These are phyloP conservation scores for Nannochloris sp. DNA, from an alignment of 139 green algal species.

Conservation along the genomic window DNA sequence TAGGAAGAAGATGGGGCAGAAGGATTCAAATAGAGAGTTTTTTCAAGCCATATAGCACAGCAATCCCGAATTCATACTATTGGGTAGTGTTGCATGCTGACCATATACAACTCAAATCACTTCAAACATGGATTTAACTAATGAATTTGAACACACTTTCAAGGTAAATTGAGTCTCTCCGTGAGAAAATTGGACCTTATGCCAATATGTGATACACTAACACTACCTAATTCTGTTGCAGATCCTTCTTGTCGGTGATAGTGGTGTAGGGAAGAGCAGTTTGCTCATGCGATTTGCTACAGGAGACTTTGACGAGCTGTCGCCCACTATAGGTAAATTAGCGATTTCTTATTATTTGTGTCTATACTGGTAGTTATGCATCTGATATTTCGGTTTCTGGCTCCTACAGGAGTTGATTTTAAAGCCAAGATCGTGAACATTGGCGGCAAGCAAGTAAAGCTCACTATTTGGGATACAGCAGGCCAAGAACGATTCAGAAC, in stretches of 20 bases:
- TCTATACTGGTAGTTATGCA: too few relatives aligned
- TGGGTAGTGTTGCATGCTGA: too few relatives aligned
- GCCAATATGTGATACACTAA: background rate
- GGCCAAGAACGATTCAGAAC: slow-evolving; percentile 91
- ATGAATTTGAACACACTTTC: slow-evolving; percentile 53
- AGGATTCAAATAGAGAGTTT: too few relatives aligned
- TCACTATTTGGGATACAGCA: slow-evolving; percentile 92
- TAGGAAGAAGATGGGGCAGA: too few relatives aligned
- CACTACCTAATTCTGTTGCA: slow-evolving; percentile 23
- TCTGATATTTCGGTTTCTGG: too few relatives aligned
- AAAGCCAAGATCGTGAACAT: slow-evolving; percentile 84
- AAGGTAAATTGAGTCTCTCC: slow-evolving; percentile 41
- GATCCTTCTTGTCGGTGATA: slow-evolving; percentile 87
- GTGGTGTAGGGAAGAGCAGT: slow-evolving; percentile 82
- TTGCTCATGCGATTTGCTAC: slow-evolving; percentile 81
- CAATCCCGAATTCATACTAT: too few relatives aligned
- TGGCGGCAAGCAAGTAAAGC: slow-evolving; percentile 72
- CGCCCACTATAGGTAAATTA: slow-evolving; percentile 67
- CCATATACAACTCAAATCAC: too few relatives aligned
- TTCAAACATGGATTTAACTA: background rate
- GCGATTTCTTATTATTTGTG: too few relatives aligned
- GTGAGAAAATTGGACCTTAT: background rate
- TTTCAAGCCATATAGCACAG: too few relatives aligned
- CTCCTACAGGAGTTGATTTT: slow-evolving; percentile 94
- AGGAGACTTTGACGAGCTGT: slow-evolving; percentile 74